Conservation (phyloP, 352 stramenopile species). For the Globisporangium apiculatum region DNA sequence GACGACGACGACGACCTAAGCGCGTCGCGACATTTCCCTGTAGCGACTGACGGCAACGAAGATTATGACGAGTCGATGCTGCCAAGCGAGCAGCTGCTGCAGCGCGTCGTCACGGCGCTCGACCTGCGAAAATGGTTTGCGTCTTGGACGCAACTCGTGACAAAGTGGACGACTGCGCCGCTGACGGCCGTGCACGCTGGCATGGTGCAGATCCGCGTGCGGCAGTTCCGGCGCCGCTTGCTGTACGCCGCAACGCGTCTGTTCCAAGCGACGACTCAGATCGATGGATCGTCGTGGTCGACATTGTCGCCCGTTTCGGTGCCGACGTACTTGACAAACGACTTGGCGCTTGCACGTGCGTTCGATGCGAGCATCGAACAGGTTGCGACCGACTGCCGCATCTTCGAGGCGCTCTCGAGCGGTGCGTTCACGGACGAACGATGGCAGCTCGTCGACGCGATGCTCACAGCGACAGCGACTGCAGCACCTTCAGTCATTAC, state of each 20-base stretch:
- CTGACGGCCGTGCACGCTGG: conserved; percentile 34
- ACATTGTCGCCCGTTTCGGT: not conserved
- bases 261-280: conserved; percentile 7
- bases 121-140: conserved; percentile 50
- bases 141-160: conserved; percentile 36
- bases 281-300: too few relatives aligned
- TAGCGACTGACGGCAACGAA: not conserved
- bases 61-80: conserved; percentile 16
- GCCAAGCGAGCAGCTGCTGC: conserved; percentile 35
- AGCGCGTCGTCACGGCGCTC: conserved; percentile 46
- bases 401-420: conserved; percentile 44
- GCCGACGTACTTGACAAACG: conserved; percentile 11
- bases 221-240: conserved; percentile 49
- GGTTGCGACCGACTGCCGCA: conserved; percentile 29
- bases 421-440: conserved; percentile 29
- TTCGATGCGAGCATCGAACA: conserved; percentile 38
- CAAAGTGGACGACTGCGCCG: conserved; percentile 37
- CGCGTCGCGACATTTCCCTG: too few relatives aligned
- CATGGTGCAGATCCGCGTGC: conserved; percentile 44
- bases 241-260: conserved; percentile 28
- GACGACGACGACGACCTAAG: not conserved
- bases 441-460: conserved; percentile 22
- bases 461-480: not conserved
- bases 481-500: not conserved
- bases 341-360: conserved; percentile 22